Percentiles rank a stretch among this genome's conserved stretches.
Evolutionary conservation across 345 rosid genomes (phyloP).

Genomic region (Arabis hirsuta): DNA sequence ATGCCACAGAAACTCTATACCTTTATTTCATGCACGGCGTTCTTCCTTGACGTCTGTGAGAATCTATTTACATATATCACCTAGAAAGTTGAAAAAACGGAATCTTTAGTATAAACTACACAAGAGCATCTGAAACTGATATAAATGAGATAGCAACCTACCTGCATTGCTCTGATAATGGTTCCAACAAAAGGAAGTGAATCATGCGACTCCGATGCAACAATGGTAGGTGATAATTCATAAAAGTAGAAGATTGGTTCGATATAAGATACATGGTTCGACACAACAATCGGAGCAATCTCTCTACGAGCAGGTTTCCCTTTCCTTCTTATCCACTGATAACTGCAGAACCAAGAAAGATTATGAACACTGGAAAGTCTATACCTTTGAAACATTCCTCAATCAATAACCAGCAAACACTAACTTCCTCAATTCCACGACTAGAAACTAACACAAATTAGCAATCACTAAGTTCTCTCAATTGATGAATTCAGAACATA

Average conservation of each 20-base stretch:
- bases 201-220: constrained; percentile 92
- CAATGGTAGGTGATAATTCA: constrained; percentile 91
- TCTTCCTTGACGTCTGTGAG: constrained; percentile 83
- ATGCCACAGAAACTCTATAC: constrained; percentile 61
- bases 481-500: constrained; percentile 30
- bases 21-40: constrained; percentile 91
- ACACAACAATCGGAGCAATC: constrained; percentile 87
- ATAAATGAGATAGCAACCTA: constrained; percentile 5
- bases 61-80: constrained; percentile 97
- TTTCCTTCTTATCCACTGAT: constrained; percentile 92
- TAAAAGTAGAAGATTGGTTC: constrained; percentile 96
- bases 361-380: constrained; percentile 1
- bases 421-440: background rate
- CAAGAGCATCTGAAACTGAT: background rate
- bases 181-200: constrained; percentile 93
- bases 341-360: constrained; percentile 50
- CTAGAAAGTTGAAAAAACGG: constrained; percentile 46
- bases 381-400: background rate
- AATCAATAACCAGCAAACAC: background rate
- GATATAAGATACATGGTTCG: constrained; percentile 88
- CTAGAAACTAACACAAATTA: background rate
- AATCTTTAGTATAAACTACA: constrained; percentile 5
- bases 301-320: constrained; percentile 91
- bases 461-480: background rate
- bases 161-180: constrained; percentile 99